Conservation (phyloP, 768 basidiomycete genomes). For the Leccinellum albellum region DNA sequence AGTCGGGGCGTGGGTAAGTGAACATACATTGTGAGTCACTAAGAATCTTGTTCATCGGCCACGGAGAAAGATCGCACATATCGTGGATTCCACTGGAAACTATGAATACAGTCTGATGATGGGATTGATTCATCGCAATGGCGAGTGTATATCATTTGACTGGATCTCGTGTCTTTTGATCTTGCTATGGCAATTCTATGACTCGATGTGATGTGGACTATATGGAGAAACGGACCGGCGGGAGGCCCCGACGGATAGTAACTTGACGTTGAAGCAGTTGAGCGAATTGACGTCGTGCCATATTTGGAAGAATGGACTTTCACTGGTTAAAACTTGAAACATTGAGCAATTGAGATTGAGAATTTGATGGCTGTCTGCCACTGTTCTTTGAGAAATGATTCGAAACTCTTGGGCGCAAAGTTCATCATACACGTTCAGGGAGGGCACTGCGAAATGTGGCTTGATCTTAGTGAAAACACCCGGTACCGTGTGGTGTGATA, state of each 20-base stretch:
- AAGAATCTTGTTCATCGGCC: not conserved
- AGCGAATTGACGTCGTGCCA: not conserved
- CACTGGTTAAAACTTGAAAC: not conserved
- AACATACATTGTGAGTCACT: not conserved
- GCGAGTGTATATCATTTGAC: not conserved
- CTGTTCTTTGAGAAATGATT: not conserved
- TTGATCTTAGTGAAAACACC: not conserved
- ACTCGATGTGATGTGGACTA: not conserved
- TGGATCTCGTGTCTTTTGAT: not conserved
- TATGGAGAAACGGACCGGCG: not conserved
- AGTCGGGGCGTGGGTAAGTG: not conserved
- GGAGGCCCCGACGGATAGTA: not conserved
- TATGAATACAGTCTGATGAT: not conserved
- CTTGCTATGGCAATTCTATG: not conserved
- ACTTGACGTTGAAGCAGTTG: not conserved
- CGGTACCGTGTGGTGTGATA: not conserved
- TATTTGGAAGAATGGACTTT: not conserved
- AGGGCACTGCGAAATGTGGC: not conserved
- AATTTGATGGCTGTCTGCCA: too few species aligned
- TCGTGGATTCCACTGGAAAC: not conserved
- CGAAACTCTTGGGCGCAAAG: not conserved
- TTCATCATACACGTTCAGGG: not conserved
- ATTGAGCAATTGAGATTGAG: not conserved
- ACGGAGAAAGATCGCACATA: not conserved
- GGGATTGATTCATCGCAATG: not conserved